Base-by-base conservation (phyloP, 2,329 filamentous ascomycete genomes). In the Pseudogymnoascus sp. region DNA sequence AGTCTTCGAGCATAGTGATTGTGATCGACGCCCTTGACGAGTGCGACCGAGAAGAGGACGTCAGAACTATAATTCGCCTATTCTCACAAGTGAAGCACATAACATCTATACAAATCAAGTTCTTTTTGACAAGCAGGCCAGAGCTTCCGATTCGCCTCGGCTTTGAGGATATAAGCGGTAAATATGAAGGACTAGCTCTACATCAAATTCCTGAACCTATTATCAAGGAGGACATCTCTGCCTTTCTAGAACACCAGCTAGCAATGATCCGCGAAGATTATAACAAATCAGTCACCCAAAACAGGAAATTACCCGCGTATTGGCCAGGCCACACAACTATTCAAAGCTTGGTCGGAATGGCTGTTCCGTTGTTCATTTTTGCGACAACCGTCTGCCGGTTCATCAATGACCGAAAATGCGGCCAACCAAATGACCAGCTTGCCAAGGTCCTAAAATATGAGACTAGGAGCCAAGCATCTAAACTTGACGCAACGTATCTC, bases 321-420 rank as follows among this genome's bases (percentile, higher is more conserved):
- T 78, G 76, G 76, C 76, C 75, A 7, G 60, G 65, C 4, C 23
- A 65, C 14, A 21, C n/a, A 62, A 70, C 61, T 46, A 67, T 71
- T 10, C 36, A 61, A 34, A 56, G 5, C 6, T 67, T 76, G 1
- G 67, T 71, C 1, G 11, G 67, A 25, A 74, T 72, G 66, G 70
- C 75, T 12, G 63, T 68, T 4, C 74, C 75, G 0, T 65, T 78
- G 0, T 76, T 76, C 63, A 75, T 76, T 59, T 74, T 71, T 59
- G 75, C 74, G 1, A 67, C 73, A 28, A 76, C 74, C 2, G 64
- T 70, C 4, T 73, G 69, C 40, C 70, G 69, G 0, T 73, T 74
- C 23, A 64, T 76, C 16, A 60, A 28, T 1, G 70, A 72, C 59
- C 61, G 53, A 8, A 59, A 37, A n/a, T 59, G 50, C 50, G 68